Evolutionary conservation across 129 eudicot genomes (phyloP).

Genomic region (Apium graveolens): DNA sequence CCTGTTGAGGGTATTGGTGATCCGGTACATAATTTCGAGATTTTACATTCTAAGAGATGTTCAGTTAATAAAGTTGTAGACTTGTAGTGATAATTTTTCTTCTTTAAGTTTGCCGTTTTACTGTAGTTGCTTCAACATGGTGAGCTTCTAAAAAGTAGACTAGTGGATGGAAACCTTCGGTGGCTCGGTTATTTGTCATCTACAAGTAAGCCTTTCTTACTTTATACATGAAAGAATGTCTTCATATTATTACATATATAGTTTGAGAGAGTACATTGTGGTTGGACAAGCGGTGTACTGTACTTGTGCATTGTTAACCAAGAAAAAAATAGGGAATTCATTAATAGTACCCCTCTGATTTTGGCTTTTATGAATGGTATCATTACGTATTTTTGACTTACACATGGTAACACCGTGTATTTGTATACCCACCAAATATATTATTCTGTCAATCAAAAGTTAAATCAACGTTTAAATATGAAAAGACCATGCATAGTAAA

Average conservation of each 20-base stretch:
- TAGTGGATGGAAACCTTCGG: conserved; percentile 43
- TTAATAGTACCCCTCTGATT: no score
- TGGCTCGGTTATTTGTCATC: conserved; percentile 88
- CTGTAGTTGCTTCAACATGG: conserved; percentile 61
- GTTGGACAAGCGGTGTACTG: background rate
- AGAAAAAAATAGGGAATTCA: background rate
- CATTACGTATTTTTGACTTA: no score
- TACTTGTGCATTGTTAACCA: background rate
- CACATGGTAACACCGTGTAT: no score
- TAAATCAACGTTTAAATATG: no score
- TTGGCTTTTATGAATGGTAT: no score
- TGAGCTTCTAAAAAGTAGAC: conserved; percentile 34
- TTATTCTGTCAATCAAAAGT: no score
- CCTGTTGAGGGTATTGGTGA: conserved; percentile 64
- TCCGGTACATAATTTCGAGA: conserved; percentile 46
- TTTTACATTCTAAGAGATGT: background rate
- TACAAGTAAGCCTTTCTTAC: conserved; percentile 40
- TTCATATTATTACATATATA: background rate
- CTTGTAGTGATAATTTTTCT: background rate
- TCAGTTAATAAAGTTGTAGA: background rate
- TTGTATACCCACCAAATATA: no score
- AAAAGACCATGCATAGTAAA: no score
- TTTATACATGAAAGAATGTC: background rate
- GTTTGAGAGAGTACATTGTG: background rate
- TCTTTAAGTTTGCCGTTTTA: conserved; percentile 3